Percentiles rank a stretch among this genome's conserved stretches.
phyloP scores from a whole-genome alignment of 495 filamentous ascomycete species.

The Aspergillus incahuasiensis region DNA sequence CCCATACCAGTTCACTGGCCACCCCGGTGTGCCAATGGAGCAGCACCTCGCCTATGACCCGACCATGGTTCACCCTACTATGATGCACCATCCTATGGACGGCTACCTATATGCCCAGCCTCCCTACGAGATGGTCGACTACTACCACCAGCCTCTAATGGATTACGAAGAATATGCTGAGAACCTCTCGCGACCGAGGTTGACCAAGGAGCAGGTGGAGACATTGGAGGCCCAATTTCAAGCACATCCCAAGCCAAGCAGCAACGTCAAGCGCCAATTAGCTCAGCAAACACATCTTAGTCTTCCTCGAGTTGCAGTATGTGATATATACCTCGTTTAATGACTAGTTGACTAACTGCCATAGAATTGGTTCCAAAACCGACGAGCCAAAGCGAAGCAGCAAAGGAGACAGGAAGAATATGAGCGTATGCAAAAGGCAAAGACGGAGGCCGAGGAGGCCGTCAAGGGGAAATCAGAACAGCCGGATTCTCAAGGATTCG shows the following conservation, averaged over 20 bases:
- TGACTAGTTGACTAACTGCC: slow-evolving; percentile 13
- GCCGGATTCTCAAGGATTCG: slow-evolving; percentile 24
- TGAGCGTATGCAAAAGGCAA: slow-evolving; percentile 52
- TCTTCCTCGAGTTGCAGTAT: slow-evolving; percentile 69
- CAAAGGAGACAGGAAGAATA: slow-evolving; percentile 67
- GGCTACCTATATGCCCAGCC: slow-evolving; percentile 41
- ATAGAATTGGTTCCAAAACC: slow-evolving; percentile 91
- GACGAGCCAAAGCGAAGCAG: slow-evolving; percentile 78
- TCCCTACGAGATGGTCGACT: slow-evolving; percentile 44
- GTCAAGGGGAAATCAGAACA: slow-evolving; percentile 33
- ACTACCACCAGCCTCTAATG: slow-evolving; percentile 46
- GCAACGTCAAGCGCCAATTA: slow-evolving; percentile 67
- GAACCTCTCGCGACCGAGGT: slow-evolving; percentile 55
- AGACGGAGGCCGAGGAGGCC: slow-evolving; percentile 43
- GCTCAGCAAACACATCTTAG: slow-evolving; percentile 69
- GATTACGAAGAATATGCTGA: slow-evolving; percentile 50
- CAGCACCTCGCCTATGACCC: slow-evolving; percentile 39
- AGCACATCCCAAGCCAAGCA: slow-evolving; percentile 73
- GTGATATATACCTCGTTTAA: slow-evolving; percentile 24
- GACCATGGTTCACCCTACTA: slow-evolving; percentile 36
- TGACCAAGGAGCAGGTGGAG: slow-evolving; percentile 80
- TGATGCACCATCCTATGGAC: slow-evolving; percentile 44
- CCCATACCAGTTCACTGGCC: slow-evolving; percentile 38
- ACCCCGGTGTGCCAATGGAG: slow-evolving; percentile 37
- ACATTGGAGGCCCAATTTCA: slow-evolving; percentile 69